These are phyloP conservation scores for Plasmodium reichenowi DNA, from an alignment of 169 alveolate genomes.

Conservation along the genomic window DNA sequence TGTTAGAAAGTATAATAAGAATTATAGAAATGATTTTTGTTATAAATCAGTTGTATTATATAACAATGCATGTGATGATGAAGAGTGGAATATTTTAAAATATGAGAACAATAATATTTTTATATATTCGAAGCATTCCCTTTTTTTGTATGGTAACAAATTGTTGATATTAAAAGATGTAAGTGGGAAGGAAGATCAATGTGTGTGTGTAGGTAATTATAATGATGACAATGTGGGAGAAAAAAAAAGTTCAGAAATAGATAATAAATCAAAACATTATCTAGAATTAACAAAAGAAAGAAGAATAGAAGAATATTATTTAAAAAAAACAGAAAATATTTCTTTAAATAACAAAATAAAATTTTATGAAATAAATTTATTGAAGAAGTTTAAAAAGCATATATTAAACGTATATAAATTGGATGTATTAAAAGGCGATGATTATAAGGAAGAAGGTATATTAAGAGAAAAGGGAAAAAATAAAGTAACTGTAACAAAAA, in stretches of 20 bases:
- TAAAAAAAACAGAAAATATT: not conserved
- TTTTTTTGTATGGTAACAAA: constrained; percentile 35
- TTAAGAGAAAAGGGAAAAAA: not conserved
- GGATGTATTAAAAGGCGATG: not conserved
- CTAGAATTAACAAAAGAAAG: too few relatives aligned
- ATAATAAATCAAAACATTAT: not conserved
- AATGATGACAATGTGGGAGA: not conserved
- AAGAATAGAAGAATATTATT: not conserved
- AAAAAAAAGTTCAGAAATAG: not conserved
- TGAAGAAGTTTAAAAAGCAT: not conserved
- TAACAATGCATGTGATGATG: constrained; percentile 8
- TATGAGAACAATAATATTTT: constrained; percentile 1
- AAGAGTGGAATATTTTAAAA: constrained; percentile 58
- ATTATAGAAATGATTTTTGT: not conserved
- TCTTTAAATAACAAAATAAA: not conserved
- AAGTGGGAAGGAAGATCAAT: not conserved
- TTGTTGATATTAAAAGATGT: constrained; percentile 26
- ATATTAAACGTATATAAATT: not conserved
- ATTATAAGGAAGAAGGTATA: too few relatives aligned
- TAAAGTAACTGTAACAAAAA: not conserved
- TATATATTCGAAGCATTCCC: constrained; percentile 25
- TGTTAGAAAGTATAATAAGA: too few relatives aligned
- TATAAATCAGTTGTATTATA: constrained; percentile 37
- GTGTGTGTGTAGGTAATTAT: not conserved
- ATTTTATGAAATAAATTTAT: constrained; percentile 2